Percentiles rank a stretch among this genome's conserved stretches.
Evolutionary conservation across 2,329 filamentous ascomycete species (phyloP).

Genomic region (Corynespora cassiicola): DNA sequence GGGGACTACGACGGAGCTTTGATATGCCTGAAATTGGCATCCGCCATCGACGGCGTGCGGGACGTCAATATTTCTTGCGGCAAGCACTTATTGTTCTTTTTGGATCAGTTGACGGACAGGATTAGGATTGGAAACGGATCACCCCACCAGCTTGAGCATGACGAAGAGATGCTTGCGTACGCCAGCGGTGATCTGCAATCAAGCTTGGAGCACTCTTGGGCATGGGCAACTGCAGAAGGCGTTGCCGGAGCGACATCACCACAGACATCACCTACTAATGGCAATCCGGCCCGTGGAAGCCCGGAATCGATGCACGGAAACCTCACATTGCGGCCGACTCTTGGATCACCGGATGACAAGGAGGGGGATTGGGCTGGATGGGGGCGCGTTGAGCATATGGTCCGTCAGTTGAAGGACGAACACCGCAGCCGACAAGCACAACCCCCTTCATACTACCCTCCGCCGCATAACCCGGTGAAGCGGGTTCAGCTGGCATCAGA

Average conservation of each 20-base stretch:
- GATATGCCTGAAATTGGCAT: constrained; percentile 74
- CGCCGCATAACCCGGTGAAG: constrained; percentile 46
- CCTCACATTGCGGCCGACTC: constrained; percentile 56
- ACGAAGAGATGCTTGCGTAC: constrained; percentile 90
- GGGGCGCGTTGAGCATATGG: constrained; percentile 72
- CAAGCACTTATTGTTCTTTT: constrained; percentile 81
- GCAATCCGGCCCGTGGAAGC: constrained; percentile 17
- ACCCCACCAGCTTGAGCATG: constrained; percentile 59
- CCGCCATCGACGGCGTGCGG: constrained; percentile 73
- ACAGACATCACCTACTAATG: constrained; percentile 11
- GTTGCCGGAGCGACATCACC: constrained; percentile 4
- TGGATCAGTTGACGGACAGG: constrained; percentile 69
- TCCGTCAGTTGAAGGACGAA: constrained; percentile 62
- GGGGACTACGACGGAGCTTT: constrained; percentile 76
- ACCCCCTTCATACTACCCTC: constrained; percentile 40
- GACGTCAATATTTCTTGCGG: constrained; percentile 81
- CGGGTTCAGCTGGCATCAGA: constrained; percentile 42
- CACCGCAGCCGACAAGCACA: constrained; percentile 43
- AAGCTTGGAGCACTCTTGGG: constrained; percentile 78
- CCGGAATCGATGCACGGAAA: constrained; percentile 41
- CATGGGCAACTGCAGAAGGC: constrained; percentile 67
- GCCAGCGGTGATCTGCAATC: constrained; percentile 87
- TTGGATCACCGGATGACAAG: constrained; percentile 63
- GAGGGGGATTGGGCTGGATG: constrained; percentile 79
- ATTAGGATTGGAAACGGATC: constrained; percentile 50